phyloP scores from a whole-genome alignment of 108 stramenopile genomes.

The Nitzschia palea region DNA sequence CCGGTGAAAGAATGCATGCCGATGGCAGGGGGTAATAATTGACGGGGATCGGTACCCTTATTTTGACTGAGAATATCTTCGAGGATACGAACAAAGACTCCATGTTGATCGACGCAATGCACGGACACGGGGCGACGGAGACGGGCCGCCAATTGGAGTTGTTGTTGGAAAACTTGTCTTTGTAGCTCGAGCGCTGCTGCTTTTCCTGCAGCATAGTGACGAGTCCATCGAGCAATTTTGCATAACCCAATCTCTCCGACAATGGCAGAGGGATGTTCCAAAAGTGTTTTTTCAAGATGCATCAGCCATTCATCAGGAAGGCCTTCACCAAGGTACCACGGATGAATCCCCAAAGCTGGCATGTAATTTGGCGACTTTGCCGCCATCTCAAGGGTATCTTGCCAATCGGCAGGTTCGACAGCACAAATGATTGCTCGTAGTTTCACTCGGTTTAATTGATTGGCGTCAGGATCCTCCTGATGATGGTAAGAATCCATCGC shows the following conservation, averaged over 20 bases:
- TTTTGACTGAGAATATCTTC: constrained; percentile 33
- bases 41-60: constrained; percentile 2
- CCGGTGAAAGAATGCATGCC: constrained; percentile 87
- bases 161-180: constrained; percentile 62
- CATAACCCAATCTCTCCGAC: constrained; percentile 86
- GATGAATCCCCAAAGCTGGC: constrained; percentile 76
- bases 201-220: constrained; percentile 70
- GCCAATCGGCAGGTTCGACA: constrained; percentile 68
- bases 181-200: constrained; percentile 61
- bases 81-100: constrained; percentile 50
- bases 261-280: constrained; percentile 62
- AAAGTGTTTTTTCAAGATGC: constrained; percentile 50
- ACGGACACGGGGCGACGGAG: constrained; percentile 71
- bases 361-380: constrained; percentile 28
- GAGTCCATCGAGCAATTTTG: constrained; percentile 72
- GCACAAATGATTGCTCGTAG: constrained; percentile 59
- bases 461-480: constrained; percentile 10
- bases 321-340: constrained; percentile 63
- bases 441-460: neutral
- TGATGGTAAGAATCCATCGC: constrained; percentile 30
- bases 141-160: constrained; percentile 68
- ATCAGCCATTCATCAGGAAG: constrained; percentile 42
- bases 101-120: constrained; percentile 82
- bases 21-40: constrained; percentile 57
- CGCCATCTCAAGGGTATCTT: constrained; percentile 58